phyloP scores from a whole-genome alignment of 495 filamentous ascomycete genomes.

The Neurospora africana region DNA sequence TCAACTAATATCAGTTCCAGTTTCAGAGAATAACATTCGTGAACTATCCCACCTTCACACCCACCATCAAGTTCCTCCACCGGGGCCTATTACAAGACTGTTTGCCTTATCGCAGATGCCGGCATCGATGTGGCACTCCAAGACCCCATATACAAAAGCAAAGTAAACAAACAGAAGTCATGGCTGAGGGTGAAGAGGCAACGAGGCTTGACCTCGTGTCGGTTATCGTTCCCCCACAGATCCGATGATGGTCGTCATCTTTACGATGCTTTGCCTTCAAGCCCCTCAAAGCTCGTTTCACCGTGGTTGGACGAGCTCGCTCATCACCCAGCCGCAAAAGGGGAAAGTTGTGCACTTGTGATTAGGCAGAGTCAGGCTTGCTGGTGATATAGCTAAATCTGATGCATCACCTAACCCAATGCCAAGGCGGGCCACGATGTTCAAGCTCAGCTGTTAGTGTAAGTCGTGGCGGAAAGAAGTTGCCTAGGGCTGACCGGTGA shows the following conservation, averaged over 20 bases:
- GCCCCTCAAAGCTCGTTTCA: not conserved
- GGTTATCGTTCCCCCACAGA: not conserved
- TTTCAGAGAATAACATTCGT: not conserved
- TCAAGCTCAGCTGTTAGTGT: not conserved
- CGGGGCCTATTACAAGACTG: not conserved
- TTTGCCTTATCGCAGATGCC: not conserved
- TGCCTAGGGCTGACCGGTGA: not conserved
- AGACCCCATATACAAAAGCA: not conserved
- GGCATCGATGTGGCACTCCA: not conserved
- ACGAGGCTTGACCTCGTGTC: not conserved
- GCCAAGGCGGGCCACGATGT: not conserved
- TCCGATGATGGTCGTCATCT: not conserved
- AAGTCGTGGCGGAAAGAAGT: not conserved
- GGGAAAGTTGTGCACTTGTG: not conserved
- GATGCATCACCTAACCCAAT: not conserved
- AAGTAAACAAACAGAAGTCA: not conserved
- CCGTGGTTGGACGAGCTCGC: not conserved
- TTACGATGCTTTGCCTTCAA: not conserved
- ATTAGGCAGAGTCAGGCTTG: not conserved
- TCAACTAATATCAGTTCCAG: not conserved
- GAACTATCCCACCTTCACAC: not conserved
- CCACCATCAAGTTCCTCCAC: not conserved
- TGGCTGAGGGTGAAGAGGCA: not conserved
- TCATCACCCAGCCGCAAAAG: not conserved
- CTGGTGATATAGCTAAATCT: not conserved